phyloP scores from a whole-genome alignment of 768 basidiomycete genomes.

The Psilocybe azurescens region DNA sequence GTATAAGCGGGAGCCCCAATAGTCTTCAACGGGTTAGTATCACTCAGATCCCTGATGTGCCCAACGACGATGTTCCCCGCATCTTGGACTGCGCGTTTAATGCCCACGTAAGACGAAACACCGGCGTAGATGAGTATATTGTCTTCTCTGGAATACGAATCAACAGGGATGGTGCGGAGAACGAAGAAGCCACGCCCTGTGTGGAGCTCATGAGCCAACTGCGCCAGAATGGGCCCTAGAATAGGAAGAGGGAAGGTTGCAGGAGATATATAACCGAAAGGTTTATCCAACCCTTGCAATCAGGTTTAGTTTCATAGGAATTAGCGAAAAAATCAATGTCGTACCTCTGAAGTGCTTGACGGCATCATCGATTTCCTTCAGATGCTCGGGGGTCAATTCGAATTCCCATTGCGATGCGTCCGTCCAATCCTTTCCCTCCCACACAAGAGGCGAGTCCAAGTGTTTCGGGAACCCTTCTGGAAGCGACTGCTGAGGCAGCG shows the following conservation, averaged over 20 bases:
- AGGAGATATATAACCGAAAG: conserved; percentile 34
- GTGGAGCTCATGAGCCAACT: conserved; percentile 44
- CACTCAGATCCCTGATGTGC: conserved; percentile 50
- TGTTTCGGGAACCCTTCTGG: conserved; percentile 43
- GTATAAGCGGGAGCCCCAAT: conserved; percentile 50
- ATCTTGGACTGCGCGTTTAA: conserved; percentile 25
- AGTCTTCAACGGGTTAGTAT: conserved; percentile 38
- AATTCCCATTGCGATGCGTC: conserved; percentile 46
- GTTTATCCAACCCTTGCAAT: conserved; percentile 28
- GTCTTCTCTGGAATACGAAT: conserved; percentile 44
- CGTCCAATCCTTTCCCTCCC: conserved; percentile 48
- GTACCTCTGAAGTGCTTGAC: conserved; percentile 38
- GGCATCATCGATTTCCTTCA: conserved; percentile 43
- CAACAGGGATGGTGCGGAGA: conserved; percentile 48
- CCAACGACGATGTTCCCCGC: conserved; percentile 40
- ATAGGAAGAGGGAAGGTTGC: conserved; percentile 50
- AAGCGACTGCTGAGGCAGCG: conserved; percentile 31
- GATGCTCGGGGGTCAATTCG: conserved; percentile 32
- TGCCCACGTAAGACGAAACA: conserved; percentile 26
- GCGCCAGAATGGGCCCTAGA: conserved; percentile 36
- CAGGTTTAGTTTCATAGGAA: too few relatives aligned
- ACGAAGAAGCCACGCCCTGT: conserved; percentile 53
- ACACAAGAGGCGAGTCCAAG: conserved; percentile 43
- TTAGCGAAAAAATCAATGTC: neutral
- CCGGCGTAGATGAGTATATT: conserved; percentile 49